Evolutionary conservation across 176 grass and related monocot species (phyloP), one percentile per base, ranked within the genome.

Genomic region (Dactylis glomerata): DNA sequence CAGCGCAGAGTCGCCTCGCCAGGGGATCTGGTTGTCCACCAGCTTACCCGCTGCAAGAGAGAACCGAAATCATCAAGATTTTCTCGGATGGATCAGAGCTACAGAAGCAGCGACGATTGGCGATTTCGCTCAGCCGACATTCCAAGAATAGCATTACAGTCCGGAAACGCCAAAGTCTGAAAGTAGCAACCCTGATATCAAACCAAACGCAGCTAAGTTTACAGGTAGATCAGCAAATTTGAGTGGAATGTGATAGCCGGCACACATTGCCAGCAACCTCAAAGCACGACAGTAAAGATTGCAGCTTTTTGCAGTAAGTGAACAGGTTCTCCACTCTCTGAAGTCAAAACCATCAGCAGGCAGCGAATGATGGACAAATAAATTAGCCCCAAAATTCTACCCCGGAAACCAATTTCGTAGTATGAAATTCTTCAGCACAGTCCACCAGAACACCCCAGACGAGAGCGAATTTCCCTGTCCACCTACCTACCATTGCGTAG

Each of bases 1-100:
- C 57, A 95, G 71, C 7, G 92, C 95, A 0, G 95, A 97, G 83
- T 97, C 85, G 13, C 95, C 95, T 14, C 95, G 86, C 95, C 92
- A 97, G 3, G 90, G 58, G 87, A 97, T 97, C 78, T 91, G 88
- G 79, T 88, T 97, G 81, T 97, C 86, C 11, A 91, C 90, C 51
- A 97, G 44, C 74, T 94, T 97, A 68, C 95, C 95, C 17, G 95
- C 95, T 97, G 88, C 82, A 88, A 0, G 14, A 19, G 57, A 19
- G 44, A 78, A 73, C 10, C 30, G 4, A 44, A 57, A 79, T 55
- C 1, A 17, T 8, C 26, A 87, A 59, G 9, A 34, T 8, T 80
- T 64, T 19, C 40, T 19, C 3, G 2, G 19, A 58, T 15, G 3
- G 37, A 27, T 70, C 45, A 36, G 31, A 28, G 65, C 3, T 10